phyloP scores from a whole-genome alignment of 371 early-diverging fungal species.

The Parasitella parasitica region DNA sequence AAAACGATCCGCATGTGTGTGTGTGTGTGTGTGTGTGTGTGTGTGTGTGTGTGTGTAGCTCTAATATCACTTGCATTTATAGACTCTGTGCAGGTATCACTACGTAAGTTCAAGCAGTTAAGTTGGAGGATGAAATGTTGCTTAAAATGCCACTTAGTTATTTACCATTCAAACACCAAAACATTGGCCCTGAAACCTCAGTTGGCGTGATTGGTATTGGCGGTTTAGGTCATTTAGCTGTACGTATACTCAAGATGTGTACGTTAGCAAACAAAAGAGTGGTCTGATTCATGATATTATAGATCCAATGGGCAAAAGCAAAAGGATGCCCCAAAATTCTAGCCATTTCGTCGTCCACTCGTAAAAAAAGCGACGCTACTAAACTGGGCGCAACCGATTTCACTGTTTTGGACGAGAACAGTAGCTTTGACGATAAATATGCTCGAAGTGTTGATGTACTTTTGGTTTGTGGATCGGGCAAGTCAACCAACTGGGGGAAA shows the following conservation, averaged over 20 bases:
- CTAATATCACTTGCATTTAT: no score
- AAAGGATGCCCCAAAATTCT: conserved; percentile 61
- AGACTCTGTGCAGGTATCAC: conserved; percentile 76
- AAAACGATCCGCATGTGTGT: no score
- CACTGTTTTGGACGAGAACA: conserved; percentile 10
- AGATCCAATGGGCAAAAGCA: conserved; percentile 60
- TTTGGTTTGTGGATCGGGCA: conserved; percentile 57
- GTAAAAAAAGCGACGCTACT: conserved; percentile 68
- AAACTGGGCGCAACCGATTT: conserved; percentile 67
- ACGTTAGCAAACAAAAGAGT: not conserved
- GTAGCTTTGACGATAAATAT: conserved; percentile 9
- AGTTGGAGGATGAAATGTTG: not conserved
- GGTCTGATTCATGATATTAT: not conserved
- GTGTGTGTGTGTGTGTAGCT: no score
- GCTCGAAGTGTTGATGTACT: conserved; percentile 47
- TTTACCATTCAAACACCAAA: conserved; percentile 56
- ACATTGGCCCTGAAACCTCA: conserved; percentile 45
- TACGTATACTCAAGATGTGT: not conserved
- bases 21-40: no score
- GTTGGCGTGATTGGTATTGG: conserved; percentile 58
- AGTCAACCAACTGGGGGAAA: conserved; percentile 50
- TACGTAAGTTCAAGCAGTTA: conserved; percentile 25
- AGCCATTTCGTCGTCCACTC: conserved; percentile 69
- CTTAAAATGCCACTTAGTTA: not conserved
- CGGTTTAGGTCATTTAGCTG: conserved; percentile 67